Conservation (phyloP, 345 rosid species). For the Arabidopsis arenosa region DNA sequence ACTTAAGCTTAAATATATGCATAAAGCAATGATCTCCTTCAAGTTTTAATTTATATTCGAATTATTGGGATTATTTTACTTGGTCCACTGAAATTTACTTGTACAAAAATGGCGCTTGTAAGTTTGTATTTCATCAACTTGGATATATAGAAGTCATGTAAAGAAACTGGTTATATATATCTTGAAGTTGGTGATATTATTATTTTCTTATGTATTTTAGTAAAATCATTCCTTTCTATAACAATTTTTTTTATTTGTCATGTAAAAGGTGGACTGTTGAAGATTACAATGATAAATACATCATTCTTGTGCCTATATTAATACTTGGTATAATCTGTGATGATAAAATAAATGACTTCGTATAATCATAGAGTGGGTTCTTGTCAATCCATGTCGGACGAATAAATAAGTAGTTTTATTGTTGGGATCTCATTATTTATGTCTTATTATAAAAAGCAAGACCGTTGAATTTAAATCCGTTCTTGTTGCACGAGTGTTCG, state of each 20-base stretch:
- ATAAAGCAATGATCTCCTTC: no score
- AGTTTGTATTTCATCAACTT: no score
- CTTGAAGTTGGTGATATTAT: no score
- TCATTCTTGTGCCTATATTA: not conserved
- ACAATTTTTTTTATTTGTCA: not conserved
- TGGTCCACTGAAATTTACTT: not conserved
- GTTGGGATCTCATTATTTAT: constrained; percentile 32
- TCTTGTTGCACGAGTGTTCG: constrained; percentile 36
- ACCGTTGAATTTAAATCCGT: constrained; percentile 30
- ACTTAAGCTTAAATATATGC: no score
- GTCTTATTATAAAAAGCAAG: constrained; percentile 33
- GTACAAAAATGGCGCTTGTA: no score
- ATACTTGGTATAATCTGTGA: constrained; percentile 9
- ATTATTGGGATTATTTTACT: no score
- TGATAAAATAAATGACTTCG: constrained; percentile 11
- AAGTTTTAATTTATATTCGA: no score
- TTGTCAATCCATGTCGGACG: constrained; percentile 39
- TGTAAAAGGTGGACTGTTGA: not conserved
- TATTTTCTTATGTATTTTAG: no score
- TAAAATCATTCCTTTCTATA: not conserved
- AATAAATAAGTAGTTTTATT: constrained; percentile 28
- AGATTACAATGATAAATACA: constrained; percentile 12
- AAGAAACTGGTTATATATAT: no score
- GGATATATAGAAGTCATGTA: no score
- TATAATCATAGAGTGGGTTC: constrained; percentile 38